Percentiles rank a stretch among this genome's conserved stretches.
These are phyloP conservation scores for Coniochaeta hoffmannii DNA, from an alignment of 2,329 filamentous ascomycete genomes.

Conservation along the genomic window DNA sequence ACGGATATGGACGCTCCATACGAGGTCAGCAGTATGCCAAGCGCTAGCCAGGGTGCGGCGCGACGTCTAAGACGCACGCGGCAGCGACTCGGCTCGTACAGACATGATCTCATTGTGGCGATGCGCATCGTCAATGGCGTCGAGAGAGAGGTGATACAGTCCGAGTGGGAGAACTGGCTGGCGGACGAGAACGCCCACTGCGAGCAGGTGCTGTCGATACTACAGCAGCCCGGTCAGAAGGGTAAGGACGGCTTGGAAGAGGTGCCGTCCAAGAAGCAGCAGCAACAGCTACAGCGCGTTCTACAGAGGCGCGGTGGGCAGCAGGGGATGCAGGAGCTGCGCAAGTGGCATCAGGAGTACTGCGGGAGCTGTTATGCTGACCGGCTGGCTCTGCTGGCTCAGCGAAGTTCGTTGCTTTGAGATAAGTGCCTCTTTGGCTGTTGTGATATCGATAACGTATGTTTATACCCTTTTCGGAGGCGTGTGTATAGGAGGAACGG, in stretches of 20 bases:
- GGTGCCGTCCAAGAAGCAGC: constrained; percentile 1
- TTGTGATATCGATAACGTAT: background rate
- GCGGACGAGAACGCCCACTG: constrained; percentile 71
- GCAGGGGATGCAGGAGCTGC: constrained; percentile 24
- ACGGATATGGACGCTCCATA: constrained; percentile 51
- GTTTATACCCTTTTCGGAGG: background rate
- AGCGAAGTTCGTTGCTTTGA: constrained; percentile 7
- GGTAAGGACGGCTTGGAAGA: constrained; percentile 9
- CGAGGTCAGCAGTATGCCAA: constrained; percentile 37
- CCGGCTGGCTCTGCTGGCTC: constrained; percentile 18
- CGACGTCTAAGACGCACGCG: constrained; percentile 70
- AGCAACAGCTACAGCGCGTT: constrained; percentile 5
- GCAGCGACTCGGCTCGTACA: constrained; percentile 73
- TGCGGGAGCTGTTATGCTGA: constrained; percentile 50
- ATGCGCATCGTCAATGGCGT: constrained; percentile 85
- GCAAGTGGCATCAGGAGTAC: constrained; percentile 44
- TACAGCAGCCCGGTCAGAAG: constrained; percentile 19
- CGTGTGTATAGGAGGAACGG: background rate
- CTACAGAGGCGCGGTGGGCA: constrained; percentile 21
- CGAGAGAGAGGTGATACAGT: constrained; percentile 75
- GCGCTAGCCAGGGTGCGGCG: constrained; percentile 45
- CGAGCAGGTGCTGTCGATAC: constrained; percentile 45
- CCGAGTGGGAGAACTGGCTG: constrained; percentile 93
- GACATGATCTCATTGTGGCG: constrained; percentile 85
- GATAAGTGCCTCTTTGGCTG: background rate